Conservation (phyloP, 176 grass and related monocot species). For the Hyparrhenia diplandra region DNA sequence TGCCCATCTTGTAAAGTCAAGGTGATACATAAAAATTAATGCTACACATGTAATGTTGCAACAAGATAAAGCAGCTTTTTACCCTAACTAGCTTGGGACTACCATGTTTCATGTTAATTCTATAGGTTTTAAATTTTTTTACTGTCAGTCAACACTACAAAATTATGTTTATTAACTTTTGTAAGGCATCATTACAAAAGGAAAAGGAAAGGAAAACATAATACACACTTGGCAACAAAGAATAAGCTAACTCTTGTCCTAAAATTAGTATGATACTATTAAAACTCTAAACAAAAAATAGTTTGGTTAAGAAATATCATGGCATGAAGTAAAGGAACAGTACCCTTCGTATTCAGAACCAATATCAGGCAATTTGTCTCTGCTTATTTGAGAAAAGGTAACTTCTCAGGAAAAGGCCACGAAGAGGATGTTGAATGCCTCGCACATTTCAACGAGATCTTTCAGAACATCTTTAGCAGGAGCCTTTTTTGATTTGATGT, state of each 20-base stretch:
- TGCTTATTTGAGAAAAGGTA: slow-evolving; percentile 96
- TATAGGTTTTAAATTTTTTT: too few species aligned
- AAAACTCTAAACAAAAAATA: slow-evolving; percentile 16
- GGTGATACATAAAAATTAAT: too few species aligned
- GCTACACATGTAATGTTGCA: too few species aligned
- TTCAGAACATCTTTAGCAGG: slow-evolving; percentile 96
- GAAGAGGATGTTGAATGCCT: slow-evolving; percentile 90
- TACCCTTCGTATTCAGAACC: slow-evolving; percentile 96
- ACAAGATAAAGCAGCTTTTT: too few species aligned
- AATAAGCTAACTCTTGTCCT: slow-evolving; percentile 14
- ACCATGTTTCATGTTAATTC: not conserved
- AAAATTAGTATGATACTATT: not conserved
- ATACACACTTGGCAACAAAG: not conserved
- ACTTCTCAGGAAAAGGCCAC: slow-evolving; percentile 98
- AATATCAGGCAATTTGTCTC: slow-evolving; percentile 94
- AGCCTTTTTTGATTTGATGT: slow-evolving; percentile 97
- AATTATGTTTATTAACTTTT: too few species aligned
- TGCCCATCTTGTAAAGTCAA: too few species aligned
- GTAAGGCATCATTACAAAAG: not conserved
- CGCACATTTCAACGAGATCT: slow-evolving; percentile 98
- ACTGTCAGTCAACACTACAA: too few species aligned
- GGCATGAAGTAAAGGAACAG: slow-evolving; percentile 9
- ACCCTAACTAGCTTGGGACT: too few species aligned
- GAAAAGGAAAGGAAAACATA: too few species aligned
- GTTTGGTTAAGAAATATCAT: not conserved